Evolutionary conservation across 23 red algal species (phyloP).

Genomic region (Gracilaria vermiculophylla): DNA sequence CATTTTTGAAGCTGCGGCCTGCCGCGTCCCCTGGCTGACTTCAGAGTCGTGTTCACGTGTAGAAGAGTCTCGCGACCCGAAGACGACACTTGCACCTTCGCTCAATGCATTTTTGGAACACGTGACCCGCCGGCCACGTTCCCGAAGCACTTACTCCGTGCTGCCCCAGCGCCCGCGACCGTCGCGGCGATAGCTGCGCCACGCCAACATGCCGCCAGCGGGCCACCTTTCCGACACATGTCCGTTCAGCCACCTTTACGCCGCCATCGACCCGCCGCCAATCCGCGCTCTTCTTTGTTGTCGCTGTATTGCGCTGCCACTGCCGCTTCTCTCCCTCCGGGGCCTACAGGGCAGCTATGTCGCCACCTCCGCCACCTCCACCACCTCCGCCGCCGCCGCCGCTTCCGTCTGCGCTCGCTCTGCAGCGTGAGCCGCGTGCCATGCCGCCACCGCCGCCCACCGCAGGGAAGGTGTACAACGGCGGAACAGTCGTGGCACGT

Average conservation of each 20-base stretch:
- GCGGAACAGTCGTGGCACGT: background rate
- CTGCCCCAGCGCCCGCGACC: background rate
- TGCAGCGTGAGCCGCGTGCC: background rate
- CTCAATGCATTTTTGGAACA: background rate
- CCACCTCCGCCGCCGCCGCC: background rate
- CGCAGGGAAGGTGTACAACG: background rate
- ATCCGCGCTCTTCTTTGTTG: background rate
- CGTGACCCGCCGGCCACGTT: background rate
- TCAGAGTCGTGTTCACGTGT: too few species aligned
- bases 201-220: background rate
- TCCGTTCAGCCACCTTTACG: conserved; percentile 27
- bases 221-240: background rate
- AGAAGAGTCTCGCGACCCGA: background rate
- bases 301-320: background rate
- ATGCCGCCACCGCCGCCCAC: background rate
- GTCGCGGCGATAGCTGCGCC: background rate
- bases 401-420: background rate
- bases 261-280: background rate
- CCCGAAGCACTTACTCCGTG: background rate
- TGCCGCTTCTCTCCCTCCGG: background rate
- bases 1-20: background rate
- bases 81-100: background rate
- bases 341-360: background rate
- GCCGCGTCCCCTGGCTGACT: too few species aligned
- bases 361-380: conserved; percentile 15